phyloP scores from a whole-genome alignment of 495 filamentous ascomycete species.

The Xylaria venustula region DNA sequence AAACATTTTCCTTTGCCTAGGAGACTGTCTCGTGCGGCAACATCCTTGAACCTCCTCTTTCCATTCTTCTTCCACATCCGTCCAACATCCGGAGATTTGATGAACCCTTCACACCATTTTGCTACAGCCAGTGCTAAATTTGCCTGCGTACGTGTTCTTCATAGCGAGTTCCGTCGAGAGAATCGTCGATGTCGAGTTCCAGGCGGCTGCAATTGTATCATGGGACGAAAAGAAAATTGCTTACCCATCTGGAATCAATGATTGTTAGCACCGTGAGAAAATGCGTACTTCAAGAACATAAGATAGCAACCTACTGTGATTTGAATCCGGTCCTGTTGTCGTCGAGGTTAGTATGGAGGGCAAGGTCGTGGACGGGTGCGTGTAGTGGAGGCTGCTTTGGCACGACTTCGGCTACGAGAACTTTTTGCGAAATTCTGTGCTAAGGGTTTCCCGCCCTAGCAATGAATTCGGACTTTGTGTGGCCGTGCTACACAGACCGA shows the following conservation, averaged over 20 bases:
- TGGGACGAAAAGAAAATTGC: constrained; percentile 28
- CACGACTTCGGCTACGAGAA: constrained; percentile 30
- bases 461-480: constrained; percentile 18
- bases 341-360: constrained; percentile 24
- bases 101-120: too few relatives aligned
- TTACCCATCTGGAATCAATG: constrained; percentile 50
- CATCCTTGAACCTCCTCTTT: too few relatives aligned
- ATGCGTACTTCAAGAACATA: background rate
- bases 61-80: too few relatives aligned
- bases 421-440: constrained; percentile 29
- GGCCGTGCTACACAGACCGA: constrained; percentile 8
- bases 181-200: background rate
- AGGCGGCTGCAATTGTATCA: background rate
- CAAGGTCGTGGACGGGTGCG: constrained; percentile 18
- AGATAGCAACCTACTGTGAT: constrained; percentile 40
- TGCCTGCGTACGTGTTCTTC: background rate
- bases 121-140: too few relatives aligned
- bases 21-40: too few relatives aligned
- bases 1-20: too few relatives aligned
- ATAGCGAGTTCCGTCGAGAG: background rate
- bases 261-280: constrained; percentile 21
- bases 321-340: constrained; percentile 28
- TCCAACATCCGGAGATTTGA: too few relatives aligned
- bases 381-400: constrained; percentile 17
- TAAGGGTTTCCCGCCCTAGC: constrained; percentile 38